Percentiles rank a stretch among this genome's conserved stretches.
These are phyloP conservation scores for Salvia splendens DNA, from an alignment of 257 asterid species.

Conservation along the genomic window DNA sequence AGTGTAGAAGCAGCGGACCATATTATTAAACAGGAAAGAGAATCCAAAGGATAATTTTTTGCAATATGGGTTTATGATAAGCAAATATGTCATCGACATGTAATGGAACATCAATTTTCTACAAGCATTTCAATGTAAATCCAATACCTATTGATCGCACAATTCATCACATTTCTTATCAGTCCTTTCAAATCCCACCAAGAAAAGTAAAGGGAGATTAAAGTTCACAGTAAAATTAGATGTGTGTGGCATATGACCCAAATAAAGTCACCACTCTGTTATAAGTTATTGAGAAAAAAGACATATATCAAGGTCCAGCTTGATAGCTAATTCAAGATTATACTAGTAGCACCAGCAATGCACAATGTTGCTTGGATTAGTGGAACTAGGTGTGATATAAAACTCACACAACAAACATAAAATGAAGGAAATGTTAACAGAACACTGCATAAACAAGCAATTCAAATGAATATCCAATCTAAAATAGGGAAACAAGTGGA, in stretches of 20 bases:
- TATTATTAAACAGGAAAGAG: background rate
- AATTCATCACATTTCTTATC: background rate
- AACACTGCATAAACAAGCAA: too few relatives aligned
- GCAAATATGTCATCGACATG: too few relatives aligned
- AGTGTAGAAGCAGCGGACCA: background rate
- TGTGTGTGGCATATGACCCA: background rate
- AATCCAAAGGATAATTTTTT: too few relatives aligned
- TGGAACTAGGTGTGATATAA: too few relatives aligned
- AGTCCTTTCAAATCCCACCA: background rate
- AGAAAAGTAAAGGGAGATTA: background rate
- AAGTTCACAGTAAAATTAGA: too few relatives aligned
- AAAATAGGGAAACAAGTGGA: background rate
- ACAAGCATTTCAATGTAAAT: too few relatives aligned
- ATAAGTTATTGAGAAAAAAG: slow-evolving; percentile 15
- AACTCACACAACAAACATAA: too few relatives aligned
- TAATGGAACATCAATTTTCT: too few relatives aligned
- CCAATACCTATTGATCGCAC: too few relatives aligned
- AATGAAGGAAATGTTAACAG: too few relatives aligned
- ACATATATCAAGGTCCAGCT: slow-evolving; percentile 1
- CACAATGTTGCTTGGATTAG: background rate
- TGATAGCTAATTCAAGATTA: slow-evolving; percentile 3
- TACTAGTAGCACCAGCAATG: background rate
- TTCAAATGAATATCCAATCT: too few relatives aligned
- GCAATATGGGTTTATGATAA: too few relatives aligned
- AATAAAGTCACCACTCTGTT: slow-evolving; percentile 13